Evolutionary conservation across 345 rosid species (phyloP).

Genomic region (Mercurialis annua): DNA sequence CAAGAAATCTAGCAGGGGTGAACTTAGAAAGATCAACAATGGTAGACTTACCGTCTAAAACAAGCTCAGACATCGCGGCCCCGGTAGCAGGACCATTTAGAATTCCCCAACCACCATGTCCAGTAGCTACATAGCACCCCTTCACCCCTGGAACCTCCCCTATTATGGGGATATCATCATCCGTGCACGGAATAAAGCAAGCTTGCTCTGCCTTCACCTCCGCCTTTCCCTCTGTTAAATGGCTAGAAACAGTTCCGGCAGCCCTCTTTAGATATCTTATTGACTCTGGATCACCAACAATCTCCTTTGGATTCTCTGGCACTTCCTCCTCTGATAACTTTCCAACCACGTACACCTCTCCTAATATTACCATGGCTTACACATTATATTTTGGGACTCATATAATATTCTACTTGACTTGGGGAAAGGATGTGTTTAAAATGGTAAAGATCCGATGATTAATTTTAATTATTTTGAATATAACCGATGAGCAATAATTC

Average conservation of each 20-base stretch:
- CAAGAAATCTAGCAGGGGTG: constrained; percentile 68
- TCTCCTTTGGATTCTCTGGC: constrained; percentile 74
- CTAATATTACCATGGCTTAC: constrained; percentile 30
- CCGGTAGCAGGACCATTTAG: constrained; percentile 92
- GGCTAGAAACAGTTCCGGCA: constrained; percentile 65
- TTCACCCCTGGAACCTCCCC: constrained; percentile 70
- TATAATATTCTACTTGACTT: too few species aligned
- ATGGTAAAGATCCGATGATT: too few species aligned
- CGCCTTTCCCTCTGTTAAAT: constrained; percentile 54
- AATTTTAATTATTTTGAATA: too few species aligned
- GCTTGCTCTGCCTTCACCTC: constrained; percentile 80
- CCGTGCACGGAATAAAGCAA: constrained; percentile 78
- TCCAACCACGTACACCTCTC: constrained; percentile 90
- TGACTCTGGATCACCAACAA: constrained; percentile 58
- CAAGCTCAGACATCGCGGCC: constrained; percentile 77
- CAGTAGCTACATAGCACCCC: constrained; percentile 76
- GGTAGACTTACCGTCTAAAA: constrained; percentile 55
- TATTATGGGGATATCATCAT: constrained; percentile 65
- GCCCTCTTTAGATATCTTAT: constrained; percentile 68
- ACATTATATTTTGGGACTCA: too few species aligned
- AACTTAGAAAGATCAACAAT: constrained; percentile 62
- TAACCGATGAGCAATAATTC: too few species aligned
- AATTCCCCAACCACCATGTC: constrained; percentile 92
- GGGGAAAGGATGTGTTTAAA: too few species aligned
- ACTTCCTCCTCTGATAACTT: constrained; percentile 69